A percentile compares a stretch with the other conserved stretches of the same genome.
phyloP scores from a whole-genome alignment of 495 filamentous ascomycete genomes.

The Neurospora sp. region DNA sequence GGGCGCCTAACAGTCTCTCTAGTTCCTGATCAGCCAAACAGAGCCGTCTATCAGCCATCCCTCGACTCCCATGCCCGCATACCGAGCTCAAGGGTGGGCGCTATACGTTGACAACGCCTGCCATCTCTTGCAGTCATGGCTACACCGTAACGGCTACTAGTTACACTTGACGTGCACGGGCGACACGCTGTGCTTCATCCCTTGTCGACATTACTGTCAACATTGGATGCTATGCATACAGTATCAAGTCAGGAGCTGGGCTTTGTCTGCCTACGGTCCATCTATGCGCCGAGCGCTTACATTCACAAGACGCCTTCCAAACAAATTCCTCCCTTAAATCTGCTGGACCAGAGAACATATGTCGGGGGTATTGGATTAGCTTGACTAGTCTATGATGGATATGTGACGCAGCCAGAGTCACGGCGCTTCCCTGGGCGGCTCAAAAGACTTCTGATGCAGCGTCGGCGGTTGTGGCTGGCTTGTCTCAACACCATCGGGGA shows the following conservation, averaged over 20 bases:
- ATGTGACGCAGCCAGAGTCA: constrained; percentile 4
- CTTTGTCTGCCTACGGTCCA: neutral
- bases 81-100: neutral
- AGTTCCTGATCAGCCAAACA: neutral
- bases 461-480: constrained; percentile 10
- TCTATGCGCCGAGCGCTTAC: neutral
- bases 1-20: neutral
- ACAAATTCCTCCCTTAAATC: neutral
- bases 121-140: neutral
- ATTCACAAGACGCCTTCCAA: neutral
- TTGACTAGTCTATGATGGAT: neutral
- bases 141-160: neutral
- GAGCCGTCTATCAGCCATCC: neutral
- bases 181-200: neutral
- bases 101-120: neutral
- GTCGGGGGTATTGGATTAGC: neutral
- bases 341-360: neutral
- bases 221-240: neutral
- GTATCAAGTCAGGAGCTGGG: neutral
- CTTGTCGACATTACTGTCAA: neutral
- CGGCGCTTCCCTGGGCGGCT: neutral
- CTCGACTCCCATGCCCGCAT: neutral
- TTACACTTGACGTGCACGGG: neutral
- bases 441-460: neutral
- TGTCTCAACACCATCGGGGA: constrained; percentile 4